Base-by-base conservation (phyloP, 164 flowering plant species). In the Taxillus chinensis region DNA sequence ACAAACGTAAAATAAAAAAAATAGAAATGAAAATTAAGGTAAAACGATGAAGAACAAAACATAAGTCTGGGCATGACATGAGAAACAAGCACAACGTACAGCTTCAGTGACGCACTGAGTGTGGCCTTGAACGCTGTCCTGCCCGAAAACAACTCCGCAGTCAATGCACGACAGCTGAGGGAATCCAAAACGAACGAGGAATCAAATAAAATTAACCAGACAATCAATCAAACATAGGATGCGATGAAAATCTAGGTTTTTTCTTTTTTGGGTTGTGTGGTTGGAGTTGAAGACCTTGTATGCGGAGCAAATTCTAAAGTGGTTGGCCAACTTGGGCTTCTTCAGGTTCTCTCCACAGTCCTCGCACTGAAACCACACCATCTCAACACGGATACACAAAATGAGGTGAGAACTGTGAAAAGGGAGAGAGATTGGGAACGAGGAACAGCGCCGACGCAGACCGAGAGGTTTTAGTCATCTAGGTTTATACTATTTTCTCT, bases 321-420 rank as follows among this genome's bases (percentile, higher is more conserved):
- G 98, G 63, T 69, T 74, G 1, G 77, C 76, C 56, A 90, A 66
- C 76, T 93, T 93, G 0, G 98, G 97, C 68, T 93, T 93, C 90
- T 90, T 93, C 55, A 93, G 78, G 65, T 86, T 82, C 74, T 93
- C 97, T 5, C 98, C 98, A 48, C 98, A 90, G 60, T 83, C 92
- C 67, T 93, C 98, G 66, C 97, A 93, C 69, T 93, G 98, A 80
- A 93, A 93, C 98, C 98, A 93, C 69, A 93, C 98, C 98, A 93
- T 93, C 45, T 62, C 68, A 64, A 12, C 15, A 3, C 6, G 0
- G 7, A 4, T 6, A 15, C 39, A 55, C 40, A 4, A 12, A 6
- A 3, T 6, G 9, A 12, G 5, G 59, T 4, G 43, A 37, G 41
- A 37, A 41, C 4, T n/a, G 10, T 41, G 39, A 41, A 57, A 11